Conservation (phyloP, 2,329 filamentous ascomycete genomes). For the Fusarium brachygibbosum region DNA sequence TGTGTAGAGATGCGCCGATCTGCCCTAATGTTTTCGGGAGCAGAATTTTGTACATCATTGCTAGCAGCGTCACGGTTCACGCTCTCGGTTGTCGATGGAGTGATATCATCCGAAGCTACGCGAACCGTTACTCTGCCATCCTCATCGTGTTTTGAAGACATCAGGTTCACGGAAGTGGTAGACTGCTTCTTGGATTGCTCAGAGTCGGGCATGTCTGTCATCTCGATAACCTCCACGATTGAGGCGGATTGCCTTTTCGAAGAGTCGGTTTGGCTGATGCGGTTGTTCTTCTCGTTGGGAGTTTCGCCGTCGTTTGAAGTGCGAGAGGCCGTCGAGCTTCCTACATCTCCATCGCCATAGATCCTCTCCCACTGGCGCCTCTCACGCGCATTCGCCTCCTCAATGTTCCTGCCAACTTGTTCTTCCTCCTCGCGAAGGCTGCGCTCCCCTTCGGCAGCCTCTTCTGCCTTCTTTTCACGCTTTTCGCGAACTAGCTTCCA, state of each 20-base stretch:
- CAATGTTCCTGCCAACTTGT: conserved; percentile 75
- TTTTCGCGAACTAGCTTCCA: conserved; percentile 83
- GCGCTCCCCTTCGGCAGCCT: conserved; percentile 63
- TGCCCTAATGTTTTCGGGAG: conserved; percentile 24
- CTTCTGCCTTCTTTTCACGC: conserved; percentile 66
- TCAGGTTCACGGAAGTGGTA: conserved; percentile 54
- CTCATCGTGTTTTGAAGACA: conserved; percentile 58
- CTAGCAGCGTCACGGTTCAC: conserved; percentile 44
- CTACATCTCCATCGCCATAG: conserved; percentile 73
- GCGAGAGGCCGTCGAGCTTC: conserved; percentile 55
- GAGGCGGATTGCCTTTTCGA: conserved; percentile 54
- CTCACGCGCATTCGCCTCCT: conserved; percentile 72
- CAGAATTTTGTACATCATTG: conserved; percentile 22
- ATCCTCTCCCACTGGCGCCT: conserved; percentile 80
- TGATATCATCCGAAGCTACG: conserved; percentile 64
- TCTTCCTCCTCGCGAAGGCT: conserved; percentile 76
- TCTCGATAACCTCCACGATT: conserved; percentile 65
- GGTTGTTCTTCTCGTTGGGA: conserved; percentile 61
- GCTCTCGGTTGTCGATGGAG: conserved; percentile 37
- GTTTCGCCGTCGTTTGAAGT: conserved; percentile 67
- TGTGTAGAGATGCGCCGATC: conserved; percentile 44
- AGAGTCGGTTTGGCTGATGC: conserved; percentile 54
- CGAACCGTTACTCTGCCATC: conserved; percentile 66
- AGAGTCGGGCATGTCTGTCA: conserved; percentile 62
- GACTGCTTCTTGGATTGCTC: conserved; percentile 46